Percentiles rank a stretch among this genome's conserved stretches.
Conservation (phyloP, 345 rosid genomes). For the Iberis pinnata region DNA sequence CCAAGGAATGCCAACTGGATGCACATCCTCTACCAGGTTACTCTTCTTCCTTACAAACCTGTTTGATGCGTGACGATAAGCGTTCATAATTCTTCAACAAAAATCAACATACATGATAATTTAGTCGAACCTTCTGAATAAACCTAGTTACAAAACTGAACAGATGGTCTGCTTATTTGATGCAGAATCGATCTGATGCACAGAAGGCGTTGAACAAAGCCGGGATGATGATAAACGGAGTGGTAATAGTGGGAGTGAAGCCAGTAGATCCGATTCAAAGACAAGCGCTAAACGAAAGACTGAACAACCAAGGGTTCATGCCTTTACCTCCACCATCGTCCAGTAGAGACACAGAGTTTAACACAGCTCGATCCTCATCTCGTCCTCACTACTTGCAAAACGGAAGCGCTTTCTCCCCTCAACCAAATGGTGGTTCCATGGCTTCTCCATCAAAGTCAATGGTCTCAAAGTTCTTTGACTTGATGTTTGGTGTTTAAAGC, state of each 20-base stretch:
- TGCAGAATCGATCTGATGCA: constrained; percentile 82
- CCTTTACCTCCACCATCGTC: constrained; percentile 53
- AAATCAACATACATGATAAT: not conserved
- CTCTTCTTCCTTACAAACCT: constrained; percentile 15
- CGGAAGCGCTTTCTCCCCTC: constrained; percentile 50
- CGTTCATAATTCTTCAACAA: not conserved
- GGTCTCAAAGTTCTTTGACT: constrained; percentile 72
- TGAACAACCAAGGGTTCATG: constrained; percentile 77
- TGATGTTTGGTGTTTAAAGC: constrained; percentile 59
- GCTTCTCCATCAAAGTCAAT: constrained; percentile 83
- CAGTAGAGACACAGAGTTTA: constrained; percentile 40
- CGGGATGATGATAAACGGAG: constrained; percentile 80
- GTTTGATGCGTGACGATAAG: constrained; percentile 12
- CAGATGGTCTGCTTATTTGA: constrained; percentile 17
- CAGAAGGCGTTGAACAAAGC: constrained; percentile 82
- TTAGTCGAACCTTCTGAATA: not conserved
- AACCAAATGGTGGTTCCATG: constrained; percentile 51
- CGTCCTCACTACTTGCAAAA: constrained; percentile 58
- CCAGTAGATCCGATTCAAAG: constrained; percentile 78
- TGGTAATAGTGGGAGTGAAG: constrained; percentile 79
- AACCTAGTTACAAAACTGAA: not conserved
- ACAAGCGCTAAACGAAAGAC: constrained; percentile 62
- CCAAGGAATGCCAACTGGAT: constrained; percentile 97
- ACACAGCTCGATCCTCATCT: constrained; percentile 34
- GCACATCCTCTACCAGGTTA: constrained; percentile 91